These are phyloP conservation scores for Lantana camara DNA, from an alignment of 257 asterid genomes.

Conservation along the genomic window DNA sequence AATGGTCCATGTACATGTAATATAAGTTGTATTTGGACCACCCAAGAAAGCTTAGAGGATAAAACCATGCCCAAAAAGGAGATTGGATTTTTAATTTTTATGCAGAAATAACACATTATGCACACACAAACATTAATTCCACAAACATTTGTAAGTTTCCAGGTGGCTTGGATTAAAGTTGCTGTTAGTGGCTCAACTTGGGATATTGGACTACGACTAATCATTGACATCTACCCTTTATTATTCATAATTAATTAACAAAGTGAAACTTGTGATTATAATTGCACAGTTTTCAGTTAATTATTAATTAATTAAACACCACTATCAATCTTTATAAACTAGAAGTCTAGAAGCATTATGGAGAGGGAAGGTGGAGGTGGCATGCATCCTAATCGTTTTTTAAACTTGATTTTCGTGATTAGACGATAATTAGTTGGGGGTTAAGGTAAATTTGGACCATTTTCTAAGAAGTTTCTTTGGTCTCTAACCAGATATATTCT, in stretches of 20 bases:
- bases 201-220: constrained; percentile 1
- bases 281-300: background rate
- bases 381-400: constrained; percentile 1
- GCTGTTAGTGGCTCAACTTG: background rate
- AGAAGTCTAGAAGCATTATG: background rate
- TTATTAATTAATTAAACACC: constrained; percentile 12
- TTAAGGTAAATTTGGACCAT: background rate
- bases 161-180: constrained; percentile 31
- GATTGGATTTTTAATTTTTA: too few species aligned
- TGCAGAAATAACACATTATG: background rate
- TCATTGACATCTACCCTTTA: constrained; percentile 1
- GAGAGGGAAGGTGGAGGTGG: background rate
- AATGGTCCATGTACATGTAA: constrained; percentile 15
- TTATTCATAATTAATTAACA: background rate
- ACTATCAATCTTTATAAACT: background rate
- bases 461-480: constrained; percentile 32
- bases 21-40: constrained; percentile 4
- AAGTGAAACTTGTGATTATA: background rate
- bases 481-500: constrained; percentile 10
- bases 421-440: constrained; percentile 16
- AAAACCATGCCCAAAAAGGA: background rate
- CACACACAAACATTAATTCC: too few species aligned
- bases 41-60: constrained; percentile 1
- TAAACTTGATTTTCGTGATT: constrained; percentile 2
- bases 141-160: constrained; percentile 13